A percentile compares a stretch with the other conserved stretches of the same genome.
Evolutionary conservation across 176 grass and related monocot genomes (phyloP).

Genomic region (Microstegium vimineum): DNA sequence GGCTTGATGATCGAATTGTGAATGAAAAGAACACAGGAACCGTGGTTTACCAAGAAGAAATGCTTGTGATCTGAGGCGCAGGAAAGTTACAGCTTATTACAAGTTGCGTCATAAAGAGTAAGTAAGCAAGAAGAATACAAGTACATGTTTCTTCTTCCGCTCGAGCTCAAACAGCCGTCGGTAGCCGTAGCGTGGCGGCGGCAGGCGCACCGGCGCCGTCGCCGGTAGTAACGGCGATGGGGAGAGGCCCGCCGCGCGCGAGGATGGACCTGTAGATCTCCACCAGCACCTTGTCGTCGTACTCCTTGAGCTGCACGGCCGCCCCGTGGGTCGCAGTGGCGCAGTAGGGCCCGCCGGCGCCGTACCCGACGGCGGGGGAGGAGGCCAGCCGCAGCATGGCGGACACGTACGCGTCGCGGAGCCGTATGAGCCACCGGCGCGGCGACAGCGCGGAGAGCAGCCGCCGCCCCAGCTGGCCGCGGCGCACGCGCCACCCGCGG

Average conservation of each 20-base stretch:
- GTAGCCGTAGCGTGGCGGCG: conserved; percentile 9
- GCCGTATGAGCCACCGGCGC: conserved; percentile 37
- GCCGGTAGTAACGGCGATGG: neutral
- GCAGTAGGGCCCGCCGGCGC: conserved; percentile 23
- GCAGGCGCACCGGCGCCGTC: neutral
- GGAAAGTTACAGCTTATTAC: neutral
- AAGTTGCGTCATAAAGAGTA: neutral
- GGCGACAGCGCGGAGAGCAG: conserved; percentile 37
- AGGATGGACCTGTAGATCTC: conserved; percentile 64
- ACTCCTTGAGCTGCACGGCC: conserved; percentile 41
- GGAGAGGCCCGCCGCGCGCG: conserved; percentile 16
- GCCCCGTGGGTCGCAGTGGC: neutral
- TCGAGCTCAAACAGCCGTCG: conserved; percentile 7
- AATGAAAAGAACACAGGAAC: neutral
- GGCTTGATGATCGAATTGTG: neutral
- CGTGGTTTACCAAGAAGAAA: neutral
- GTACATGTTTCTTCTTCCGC: neutral
- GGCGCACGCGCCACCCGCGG: conserved; percentile 40
- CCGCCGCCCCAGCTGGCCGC: conserved; percentile 22
- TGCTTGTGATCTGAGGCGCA: neutral
- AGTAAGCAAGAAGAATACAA: neutral
- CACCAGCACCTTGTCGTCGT: conserved; percentile 61
- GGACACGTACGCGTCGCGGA: conserved; percentile 62
- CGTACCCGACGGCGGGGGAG: conserved; percentile 38
- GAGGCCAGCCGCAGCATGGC: conserved; percentile 56